Base-by-base conservation (phyloP, 1,284 basidiomycete genomes). In the Irpex rosettiformis region DNA sequence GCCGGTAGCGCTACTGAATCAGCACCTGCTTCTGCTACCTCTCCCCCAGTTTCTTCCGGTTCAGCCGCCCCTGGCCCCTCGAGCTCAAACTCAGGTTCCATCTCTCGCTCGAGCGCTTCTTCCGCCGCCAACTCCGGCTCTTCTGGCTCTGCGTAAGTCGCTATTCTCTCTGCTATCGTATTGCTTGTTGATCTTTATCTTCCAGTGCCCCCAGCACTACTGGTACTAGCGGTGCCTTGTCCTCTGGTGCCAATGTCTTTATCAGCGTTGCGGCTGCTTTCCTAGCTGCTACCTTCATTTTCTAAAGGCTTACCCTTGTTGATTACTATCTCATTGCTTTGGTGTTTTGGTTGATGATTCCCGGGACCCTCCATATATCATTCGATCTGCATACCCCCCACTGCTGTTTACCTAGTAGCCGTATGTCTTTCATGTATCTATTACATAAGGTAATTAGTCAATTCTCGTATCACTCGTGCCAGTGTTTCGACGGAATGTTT, bases 191-290 rank as follows among this genome's bases (percentile, higher is more conserved):
- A n/a, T n/a, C 49, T 13, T 24, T 49, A 25, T 22, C 47, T 28
- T 48, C 51, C 5, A 27, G 45, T 21, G 24, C 52, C 2, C 48
- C 28, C n/a, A 16, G 49, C 21, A 54, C 59, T 42, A 37, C 59
- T 25, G 42, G 61, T 52, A 61, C 54, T 28, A 55, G 51, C 57
- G 37, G 63, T n/a, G 59, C 66, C 33, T 47, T 42, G 6, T 37
- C 43, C 2, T 43, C 62, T 65, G 67, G 69, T 49, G 68, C 69
- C 64, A 79, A 73, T 66, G 66, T 73, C 28, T 37, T 79, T 56
- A 70, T 74, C 5, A 76, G 70, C 45, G 68, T 77, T 33, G 76
- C 70, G 25, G 79, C 76, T 51, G 65, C 79, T 42, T 76, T 75
- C 55, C 64, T 78, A 57, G 73, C 72, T 18, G 48, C 48, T 24